Base-by-base conservation (phyloP, 768 basidiomycete genomes). In the Psilocybe subaeruginosa region DNA sequence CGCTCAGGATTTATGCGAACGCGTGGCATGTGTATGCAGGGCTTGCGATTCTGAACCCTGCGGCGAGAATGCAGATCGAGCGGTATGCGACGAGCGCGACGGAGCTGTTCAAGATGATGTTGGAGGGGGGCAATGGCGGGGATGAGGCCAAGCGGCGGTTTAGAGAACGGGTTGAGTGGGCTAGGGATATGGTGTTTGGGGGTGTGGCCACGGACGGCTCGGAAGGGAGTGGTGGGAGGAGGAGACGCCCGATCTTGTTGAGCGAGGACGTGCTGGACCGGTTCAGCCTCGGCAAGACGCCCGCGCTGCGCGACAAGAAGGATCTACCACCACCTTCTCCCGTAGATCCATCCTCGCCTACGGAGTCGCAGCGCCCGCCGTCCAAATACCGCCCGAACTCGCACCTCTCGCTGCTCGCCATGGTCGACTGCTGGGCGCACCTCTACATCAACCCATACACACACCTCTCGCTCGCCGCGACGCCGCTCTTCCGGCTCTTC, bases 21-120 rank as follows among this genome's bases (percentile, higher is more conserved):
- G 91, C 95, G 62, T 99, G 95, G 95, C 97, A 99, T 76, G 97
- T 99, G 70, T 99, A 99, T 73, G 97, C 97, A 12, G 97, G 97
- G 1, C 85, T 99, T n/a, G 97, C 97, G 0, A 93, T 99, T 72
- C 85, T 99, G 63, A 99, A 99, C 74, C 97, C 97, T 4, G 88
- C 84, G 9, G 97, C 97, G 0, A 85, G 85, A 45, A 73, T 82
- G 1, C 97, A 98, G 72, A 98, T 99, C 65, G 84, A 97, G 67
- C 94, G 97, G 66, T 99, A 89, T 71, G 89, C 97, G 3, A 84
- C 85, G 60, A 91, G 89, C 68, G 86, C 88, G 7, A 92, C 91
- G 2, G 95, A 94, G 59, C 81, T 99, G 30, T 99, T 95, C 83
- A 99, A 98, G 74, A 82, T 99, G 70, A 99, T 99, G 95, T 81